A percentile compares a stretch with the other conserved stretches of the same genome.
Evolutionary conservation across 306 rosid species (phyloP).

Genomic region (Mucuna pruriens): DNA sequence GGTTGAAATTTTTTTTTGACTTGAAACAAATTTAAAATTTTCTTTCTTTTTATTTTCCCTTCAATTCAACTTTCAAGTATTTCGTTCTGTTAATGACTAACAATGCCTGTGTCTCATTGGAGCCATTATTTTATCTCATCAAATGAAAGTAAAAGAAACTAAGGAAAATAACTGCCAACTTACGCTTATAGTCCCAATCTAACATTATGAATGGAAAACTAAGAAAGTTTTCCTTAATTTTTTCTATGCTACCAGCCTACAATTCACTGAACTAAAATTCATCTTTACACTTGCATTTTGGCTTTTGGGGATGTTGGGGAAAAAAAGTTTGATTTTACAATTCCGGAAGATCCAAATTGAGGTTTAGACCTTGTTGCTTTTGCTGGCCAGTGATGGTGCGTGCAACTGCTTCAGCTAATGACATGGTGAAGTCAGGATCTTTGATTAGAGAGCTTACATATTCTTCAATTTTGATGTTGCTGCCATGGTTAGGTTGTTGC

Average conservation of each 20-base stretch:
- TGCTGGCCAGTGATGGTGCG: constrained; percentile 47
- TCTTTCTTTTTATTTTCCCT: not conserved
- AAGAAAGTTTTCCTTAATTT: not conserved
- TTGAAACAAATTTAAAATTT: not conserved
- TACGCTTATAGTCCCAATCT: not conserved
- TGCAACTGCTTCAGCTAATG: constrained; percentile 74
- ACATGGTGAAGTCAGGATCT: constrained; percentile 55
- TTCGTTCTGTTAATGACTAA: not conserved
- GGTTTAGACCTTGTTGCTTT: constrained; percentile 40
- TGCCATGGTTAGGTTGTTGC: not conserved
- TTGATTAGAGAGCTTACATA: constrained; percentile 53
- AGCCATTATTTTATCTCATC: not conserved
- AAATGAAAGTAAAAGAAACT: not conserved
- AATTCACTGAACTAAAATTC: constrained; percentile 1
- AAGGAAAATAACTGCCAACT: not conserved
- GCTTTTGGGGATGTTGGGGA: not conserved
- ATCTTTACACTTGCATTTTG: constrained; percentile 15
- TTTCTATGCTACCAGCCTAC: not conserved
- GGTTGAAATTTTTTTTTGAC: not conserved
- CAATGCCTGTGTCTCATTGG: not conserved
- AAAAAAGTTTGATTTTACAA: not conserved
- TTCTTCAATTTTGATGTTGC: constrained; percentile 48
- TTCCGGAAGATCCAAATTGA: constrained; percentile 32
- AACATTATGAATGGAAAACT: not conserved
- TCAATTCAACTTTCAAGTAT: not conserved